phyloP scores from a whole-genome alignment of 306 rosid genomes.

The Crataegus laevigata region DNA sequence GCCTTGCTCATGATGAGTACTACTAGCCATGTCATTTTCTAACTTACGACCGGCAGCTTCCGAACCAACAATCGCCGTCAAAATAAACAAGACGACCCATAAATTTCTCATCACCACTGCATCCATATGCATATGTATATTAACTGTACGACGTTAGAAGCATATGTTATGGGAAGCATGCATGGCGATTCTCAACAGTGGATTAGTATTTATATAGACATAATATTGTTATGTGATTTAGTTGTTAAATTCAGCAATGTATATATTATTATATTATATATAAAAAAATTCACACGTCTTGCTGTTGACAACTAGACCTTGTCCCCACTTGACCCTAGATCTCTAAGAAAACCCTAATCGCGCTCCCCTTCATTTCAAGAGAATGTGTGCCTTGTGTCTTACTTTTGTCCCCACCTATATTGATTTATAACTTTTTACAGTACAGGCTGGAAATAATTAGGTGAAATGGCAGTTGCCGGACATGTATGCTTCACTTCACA shows the following conservation, averaged over 20 bases:
- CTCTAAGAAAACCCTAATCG: no score
- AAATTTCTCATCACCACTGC: not conserved
- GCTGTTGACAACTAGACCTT: conserved; percentile 5
- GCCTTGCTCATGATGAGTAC: conserved; percentile 8
- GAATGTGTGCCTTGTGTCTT: conserved; percentile 24
- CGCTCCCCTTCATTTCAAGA: not conserved
- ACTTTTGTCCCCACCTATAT: conserved; percentile 47
- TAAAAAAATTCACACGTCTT: no score
- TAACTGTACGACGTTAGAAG: not conserved
- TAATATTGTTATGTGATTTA: fast-evolving
- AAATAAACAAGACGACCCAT: conserved; percentile 25
- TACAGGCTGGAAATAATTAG: not conserved
- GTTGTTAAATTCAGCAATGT: no score
- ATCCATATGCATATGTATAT: not conserved
- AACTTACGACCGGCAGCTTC: conserved; percentile 10
- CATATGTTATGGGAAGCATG: not conserved
- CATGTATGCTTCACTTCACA: no score
- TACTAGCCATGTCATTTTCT: conserved; percentile 15
- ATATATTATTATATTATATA: no score
- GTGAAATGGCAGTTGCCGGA: no score
- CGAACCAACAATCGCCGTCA: conserved; percentile 22
- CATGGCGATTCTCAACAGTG: no score
- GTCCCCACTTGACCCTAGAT: conserved; percentile 12
- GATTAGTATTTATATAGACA: not conserved
- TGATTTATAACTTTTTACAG: not conserved